Evolutionary conservation across 495 filamentous ascomycete genomes (phyloP).

Genomic region (Chaetomium tenue): DNA sequence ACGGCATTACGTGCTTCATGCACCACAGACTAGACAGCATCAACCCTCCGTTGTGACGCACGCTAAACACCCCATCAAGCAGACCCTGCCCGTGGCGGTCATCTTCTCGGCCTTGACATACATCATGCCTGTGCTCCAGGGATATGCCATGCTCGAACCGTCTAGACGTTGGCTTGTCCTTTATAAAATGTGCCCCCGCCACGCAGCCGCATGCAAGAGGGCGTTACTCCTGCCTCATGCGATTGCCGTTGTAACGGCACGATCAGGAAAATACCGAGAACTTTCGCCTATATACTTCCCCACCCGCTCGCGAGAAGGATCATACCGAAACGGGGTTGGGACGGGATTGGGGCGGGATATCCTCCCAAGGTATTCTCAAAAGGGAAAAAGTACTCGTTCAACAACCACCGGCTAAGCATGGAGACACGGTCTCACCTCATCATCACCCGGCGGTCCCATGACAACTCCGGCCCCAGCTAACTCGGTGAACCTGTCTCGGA

Average conservation of each 20-base stretch:
- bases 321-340: neutral
- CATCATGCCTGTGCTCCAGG: neutral
- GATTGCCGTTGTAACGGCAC: neutral
- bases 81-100: neutral
- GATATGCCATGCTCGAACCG: neutral
- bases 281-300: neutral
- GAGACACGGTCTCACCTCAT: neutral
- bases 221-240: neutral
- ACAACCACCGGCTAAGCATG: slow-evolving; percentile 1
- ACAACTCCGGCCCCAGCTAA: neutral
- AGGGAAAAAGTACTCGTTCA: neutral
- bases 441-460: neutral
- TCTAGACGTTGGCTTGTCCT: neutral
- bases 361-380: neutral
- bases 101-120: neutral
- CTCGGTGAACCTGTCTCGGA: neutral
- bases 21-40: too few relatives aligned
- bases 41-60: too few relatives aligned
- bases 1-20: too few relatives aligned
- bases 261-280: neutral
- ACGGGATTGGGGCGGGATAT: neutral
- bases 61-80: neutral
- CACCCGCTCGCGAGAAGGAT: neutral
- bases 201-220: neutral
- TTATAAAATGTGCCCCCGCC: neutral